Percentiles rank a stretch among this genome's conserved stretches.
Conservation (phyloP, 371 early-diverging fungal species). For the Apophysomyces variabilis region DNA sequence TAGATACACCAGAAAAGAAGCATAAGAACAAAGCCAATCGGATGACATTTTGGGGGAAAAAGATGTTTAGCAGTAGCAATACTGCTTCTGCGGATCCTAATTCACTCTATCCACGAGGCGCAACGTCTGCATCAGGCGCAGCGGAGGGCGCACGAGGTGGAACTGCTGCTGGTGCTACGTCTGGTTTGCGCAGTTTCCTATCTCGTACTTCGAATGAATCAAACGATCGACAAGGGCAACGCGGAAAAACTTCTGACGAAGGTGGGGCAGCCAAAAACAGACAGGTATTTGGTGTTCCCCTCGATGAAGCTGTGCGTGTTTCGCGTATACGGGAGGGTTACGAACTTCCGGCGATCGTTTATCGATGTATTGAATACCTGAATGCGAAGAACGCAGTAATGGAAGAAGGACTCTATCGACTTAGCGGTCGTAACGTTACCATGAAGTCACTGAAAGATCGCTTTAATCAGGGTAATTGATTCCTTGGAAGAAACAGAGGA, state of each 20-base stretch:
- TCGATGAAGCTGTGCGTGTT: slow-evolving; percentile 36
- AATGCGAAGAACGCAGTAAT: slow-evolving; percentile 70
- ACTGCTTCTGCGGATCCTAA: neutral
- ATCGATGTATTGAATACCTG: slow-evolving; percentile 82
- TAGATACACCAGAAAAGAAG: slow-evolving; percentile 37
- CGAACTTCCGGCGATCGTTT: slow-evolving; percentile 76
- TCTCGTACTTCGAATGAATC: slow-evolving; percentile 32
- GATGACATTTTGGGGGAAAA: slow-evolving; percentile 59
- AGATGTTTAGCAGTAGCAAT: slow-evolving; percentile 41
- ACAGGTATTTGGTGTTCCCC: slow-evolving; percentile 52
- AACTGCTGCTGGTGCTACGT: neutral
- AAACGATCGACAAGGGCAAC: slow-evolving; percentile 16
- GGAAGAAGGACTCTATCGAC: slow-evolving; percentile 85
- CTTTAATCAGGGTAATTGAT: slow-evolving; percentile 55
- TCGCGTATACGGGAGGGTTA: slow-evolving; percentile 31
- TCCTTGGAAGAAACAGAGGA: neutral
- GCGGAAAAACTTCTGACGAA: slow-evolving; percentile 18
- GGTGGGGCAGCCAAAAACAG: slow-evolving; percentile 21
- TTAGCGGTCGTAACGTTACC: slow-evolving; percentile 65
- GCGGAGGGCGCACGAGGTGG: neutral
- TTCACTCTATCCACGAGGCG: slow-evolving; percentile 9
- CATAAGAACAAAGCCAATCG: slow-evolving; percentile 49
- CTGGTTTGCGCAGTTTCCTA: slow-evolving; percentile 34
- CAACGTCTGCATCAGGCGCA: slow-evolving; percentile 20
- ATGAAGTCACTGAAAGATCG: slow-evolving; percentile 64